These are phyloP conservation scores for Francoa sonchifolia DNA, from an alignment of 441 rosid genomes.

Conservation along the genomic window DNA sequence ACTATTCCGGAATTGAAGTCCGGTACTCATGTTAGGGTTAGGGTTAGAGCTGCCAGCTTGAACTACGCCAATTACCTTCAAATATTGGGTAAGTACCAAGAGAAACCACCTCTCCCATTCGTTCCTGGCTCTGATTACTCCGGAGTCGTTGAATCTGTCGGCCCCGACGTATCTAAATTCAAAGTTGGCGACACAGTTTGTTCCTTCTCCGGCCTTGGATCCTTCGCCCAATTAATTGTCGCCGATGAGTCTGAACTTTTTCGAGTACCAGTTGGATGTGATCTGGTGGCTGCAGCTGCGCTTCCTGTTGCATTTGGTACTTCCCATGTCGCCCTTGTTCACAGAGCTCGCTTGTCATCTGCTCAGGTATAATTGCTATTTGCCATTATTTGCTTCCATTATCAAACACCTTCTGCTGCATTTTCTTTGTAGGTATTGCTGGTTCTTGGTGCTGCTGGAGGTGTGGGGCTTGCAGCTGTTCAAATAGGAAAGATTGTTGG, in stretches of 20 bases:
- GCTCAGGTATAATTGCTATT: too few relatives aligned
- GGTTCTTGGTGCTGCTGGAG: conserved; percentile 98
- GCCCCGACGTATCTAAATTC: conserved; percentile 44
- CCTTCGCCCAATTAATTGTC: conserved; percentile 74
- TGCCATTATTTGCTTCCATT: too few relatives aligned
- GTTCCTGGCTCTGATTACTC: conserved; percentile 89
- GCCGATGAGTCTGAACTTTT: conserved; percentile 63
- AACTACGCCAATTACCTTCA: conserved; percentile 80
- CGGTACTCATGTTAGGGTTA: conserved; percentile 52
- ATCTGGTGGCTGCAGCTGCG: conserved; percentile 72
- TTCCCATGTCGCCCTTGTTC: conserved; percentile 85
- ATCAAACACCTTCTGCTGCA: too few relatives aligned
- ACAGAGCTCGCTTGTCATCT: conserved; percentile 62
- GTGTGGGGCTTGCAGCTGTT: conserved; percentile 87
- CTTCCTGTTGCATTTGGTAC: conserved; percentile 89
- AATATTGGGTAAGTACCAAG: conserved; percentile 80
- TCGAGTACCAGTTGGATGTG: conserved; percentile 68
- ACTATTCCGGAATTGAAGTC: conserved; percentile 48
- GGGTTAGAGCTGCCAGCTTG: conserved; percentile 79
- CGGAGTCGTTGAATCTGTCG: conserved; percentile 58
- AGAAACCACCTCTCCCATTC: conserved; percentile 71
- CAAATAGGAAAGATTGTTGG: conserved; percentile 84
- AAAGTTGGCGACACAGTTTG: conserved; percentile 73
- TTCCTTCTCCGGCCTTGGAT: conserved; percentile 44
- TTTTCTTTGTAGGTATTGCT: conserved; percentile 43